phyloP scores from a whole-genome alignment of 495 filamentous ascomycete genomes.

The Hamigera avellanea region DNA sequence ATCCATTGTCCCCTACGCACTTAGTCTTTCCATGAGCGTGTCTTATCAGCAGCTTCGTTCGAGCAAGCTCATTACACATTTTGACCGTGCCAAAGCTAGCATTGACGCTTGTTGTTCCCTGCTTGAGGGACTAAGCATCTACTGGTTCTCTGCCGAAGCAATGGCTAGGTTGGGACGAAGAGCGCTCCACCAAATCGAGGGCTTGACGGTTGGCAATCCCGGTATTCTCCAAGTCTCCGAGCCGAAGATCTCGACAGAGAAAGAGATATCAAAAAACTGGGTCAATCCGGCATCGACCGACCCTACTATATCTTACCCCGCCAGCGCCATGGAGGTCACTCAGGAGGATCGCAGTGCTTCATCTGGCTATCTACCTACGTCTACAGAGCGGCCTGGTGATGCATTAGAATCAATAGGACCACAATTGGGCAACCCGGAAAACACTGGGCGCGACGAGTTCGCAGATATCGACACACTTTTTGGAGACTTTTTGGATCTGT shows the following conservation, averaged over 20 bases:
- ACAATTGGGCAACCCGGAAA: conserved; percentile 5
- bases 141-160: conserved; percentile 52
- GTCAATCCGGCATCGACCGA: too few species aligned
- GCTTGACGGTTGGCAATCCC: neutral
- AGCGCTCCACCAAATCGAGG: conserved; percentile 22
- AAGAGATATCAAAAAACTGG: too few species aligned
- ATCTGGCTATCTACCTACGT: too few species aligned
- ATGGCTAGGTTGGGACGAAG: conserved; percentile 45
- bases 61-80: conserved; percentile 51
- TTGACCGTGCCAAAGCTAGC: conserved; percentile 45
- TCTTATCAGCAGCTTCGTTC: conserved; percentile 61
- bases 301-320: too few species aligned
- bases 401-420: conserved; percentile 1
- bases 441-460: conserved; percentile 10
- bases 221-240: neutral
- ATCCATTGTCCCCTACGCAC: conserved; percentile 57
- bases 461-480: conserved; percentile 31
- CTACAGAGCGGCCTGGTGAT: too few species aligned
- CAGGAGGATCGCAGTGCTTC: too few species aligned
- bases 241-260: neutral
- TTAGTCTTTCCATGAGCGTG: conserved; percentile 56
- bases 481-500: conserved; percentile 29
- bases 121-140: conserved; percentile 41
- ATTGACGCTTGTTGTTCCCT: conserved; percentile 46
- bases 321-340: too few species aligned